Evolutionary conservation across 2,329 filamentous ascomycete genomes (phyloP).

Genomic region (Neonectria faginata): DNA sequence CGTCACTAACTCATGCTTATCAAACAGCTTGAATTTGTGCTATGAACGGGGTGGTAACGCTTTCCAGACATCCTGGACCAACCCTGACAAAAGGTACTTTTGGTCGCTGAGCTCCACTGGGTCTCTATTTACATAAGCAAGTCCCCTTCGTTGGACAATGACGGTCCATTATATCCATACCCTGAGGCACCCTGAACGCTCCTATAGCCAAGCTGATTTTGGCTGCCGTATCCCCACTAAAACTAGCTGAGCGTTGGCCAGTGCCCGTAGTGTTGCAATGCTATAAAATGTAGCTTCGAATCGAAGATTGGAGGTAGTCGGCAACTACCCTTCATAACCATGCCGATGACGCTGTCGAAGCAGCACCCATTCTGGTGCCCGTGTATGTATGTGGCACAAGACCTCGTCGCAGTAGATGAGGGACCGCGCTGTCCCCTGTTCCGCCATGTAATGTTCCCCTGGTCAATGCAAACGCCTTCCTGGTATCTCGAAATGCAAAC

Average conservation of each 20-base stretch:
- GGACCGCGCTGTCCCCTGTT: slow-evolving; percentile 29
- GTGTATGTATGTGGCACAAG: slow-evolving; percentile 36
- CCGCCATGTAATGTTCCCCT: slow-evolving; percentile 40
- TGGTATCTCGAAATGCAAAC: slow-evolving; percentile 55
- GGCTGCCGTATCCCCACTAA: slow-evolving; percentile 11
- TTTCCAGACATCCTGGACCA: slow-evolving; percentile 2
- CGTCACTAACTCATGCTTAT: not conserved
- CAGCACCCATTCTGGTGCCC: slow-evolving; percentile 27
- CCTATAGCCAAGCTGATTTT: slow-evolving; percentile 17
- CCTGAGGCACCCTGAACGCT: slow-evolving; percentile 23
- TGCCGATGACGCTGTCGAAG: slow-evolving; percentile 37
- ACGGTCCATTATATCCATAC: slow-evolving; percentile 43
- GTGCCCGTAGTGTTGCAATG: slow-evolving; percentile 35
- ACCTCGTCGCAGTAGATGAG: slow-evolving; percentile 26
- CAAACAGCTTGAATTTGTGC: slow-evolving; percentile 5
- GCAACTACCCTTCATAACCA: slow-evolving; percentile 36
- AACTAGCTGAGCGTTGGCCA: slow-evolving; percentile 16
- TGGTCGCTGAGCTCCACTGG: slow-evolving; percentile 28
- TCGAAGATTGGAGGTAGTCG: slow-evolving; percentile 36
- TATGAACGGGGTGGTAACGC: slow-evolving; percentile 4
- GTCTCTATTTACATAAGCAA: slow-evolving; percentile 42
- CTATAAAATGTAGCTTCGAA: slow-evolving; percentile 36
- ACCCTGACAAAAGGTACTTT: slow-evolving; percentile 19
- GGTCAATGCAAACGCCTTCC: slow-evolving; percentile 52
- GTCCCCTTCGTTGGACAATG: slow-evolving; percentile 27